Evolutionary conservation across 2,329 filamentous ascomycete genomes (phyloP).

Genomic region (Verticillium zaregamsianum): DNA sequence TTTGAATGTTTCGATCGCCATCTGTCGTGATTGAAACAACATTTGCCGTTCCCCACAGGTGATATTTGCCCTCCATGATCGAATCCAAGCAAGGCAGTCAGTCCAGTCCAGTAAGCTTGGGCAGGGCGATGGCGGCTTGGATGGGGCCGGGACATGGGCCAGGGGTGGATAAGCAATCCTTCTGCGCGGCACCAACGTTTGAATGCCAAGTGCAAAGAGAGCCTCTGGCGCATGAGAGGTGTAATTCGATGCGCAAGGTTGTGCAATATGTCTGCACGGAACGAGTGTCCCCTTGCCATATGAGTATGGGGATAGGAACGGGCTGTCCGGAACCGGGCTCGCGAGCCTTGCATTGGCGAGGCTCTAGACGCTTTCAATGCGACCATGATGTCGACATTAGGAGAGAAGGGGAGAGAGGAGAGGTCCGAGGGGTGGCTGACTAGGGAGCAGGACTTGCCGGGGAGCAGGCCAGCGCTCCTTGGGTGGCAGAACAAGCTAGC

Average conservation of each 20-base stretch:
- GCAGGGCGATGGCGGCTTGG: not conserved
- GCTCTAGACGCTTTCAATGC: not conserved
- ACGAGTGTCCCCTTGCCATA: not conserved
- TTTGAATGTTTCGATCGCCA: not conserved
- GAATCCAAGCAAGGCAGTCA: not conserved
- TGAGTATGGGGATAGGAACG: not conserved
- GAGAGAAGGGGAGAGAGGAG: not conserved
- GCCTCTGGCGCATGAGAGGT: not conserved
- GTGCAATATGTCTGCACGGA: not conserved
- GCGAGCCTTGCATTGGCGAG: not conserved
- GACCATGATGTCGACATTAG: not conserved
- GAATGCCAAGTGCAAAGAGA: not conserved
- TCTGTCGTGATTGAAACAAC: not conserved
- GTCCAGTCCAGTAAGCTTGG: not conserved
- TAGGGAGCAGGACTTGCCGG: not conserved
- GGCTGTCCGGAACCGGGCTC: not conserved
- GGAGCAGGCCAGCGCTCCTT: not conserved
- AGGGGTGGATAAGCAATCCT: not conserved
- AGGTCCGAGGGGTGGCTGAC: not conserved
- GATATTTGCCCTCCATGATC: not conserved
- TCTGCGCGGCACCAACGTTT: not conserved
- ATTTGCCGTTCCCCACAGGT: constrained; percentile 1
- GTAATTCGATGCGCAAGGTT: not conserved
- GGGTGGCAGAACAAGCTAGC: not conserved
- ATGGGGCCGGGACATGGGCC: not conserved